These are phyloP conservation scores for Lentinula lateritia DNA, from an alignment of 768 basidiomycete genomes.

Conservation along the genomic window DNA sequence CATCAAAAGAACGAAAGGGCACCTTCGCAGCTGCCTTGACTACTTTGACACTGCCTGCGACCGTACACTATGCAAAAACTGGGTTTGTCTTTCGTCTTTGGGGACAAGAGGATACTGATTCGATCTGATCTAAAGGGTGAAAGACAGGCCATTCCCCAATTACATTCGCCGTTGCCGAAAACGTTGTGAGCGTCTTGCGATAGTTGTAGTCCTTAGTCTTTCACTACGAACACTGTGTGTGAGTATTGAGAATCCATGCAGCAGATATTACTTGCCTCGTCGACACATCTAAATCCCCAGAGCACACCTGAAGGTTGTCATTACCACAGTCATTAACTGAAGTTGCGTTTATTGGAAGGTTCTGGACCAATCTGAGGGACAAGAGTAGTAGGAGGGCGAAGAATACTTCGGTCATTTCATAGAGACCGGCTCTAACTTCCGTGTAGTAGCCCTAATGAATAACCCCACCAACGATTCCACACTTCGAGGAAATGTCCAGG, in stretches of 20 bases:
- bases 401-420: too few relatives aligned
- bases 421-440: too few relatives aligned
- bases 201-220: neutral
- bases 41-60: too few relatives aligned
- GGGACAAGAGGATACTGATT: neutral
- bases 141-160: neutral
- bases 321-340: too few relatives aligned
- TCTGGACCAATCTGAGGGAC: neutral
- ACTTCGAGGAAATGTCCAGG: too few relatives aligned
- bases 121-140: neutral
- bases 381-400: neutral
- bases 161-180: neutral
- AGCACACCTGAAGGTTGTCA: neutral
- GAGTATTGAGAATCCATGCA: neutral
- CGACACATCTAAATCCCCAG: neutral
- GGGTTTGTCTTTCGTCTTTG: too few relatives aligned
- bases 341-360: neutral
- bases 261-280: neutral
- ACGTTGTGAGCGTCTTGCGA: neutral
- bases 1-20: too few relatives aligned
- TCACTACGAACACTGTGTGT: neutral
- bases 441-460: too few relatives aligned
- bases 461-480: too few relatives aligned
- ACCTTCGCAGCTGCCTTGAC: too few relatives aligned
- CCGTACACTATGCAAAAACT: too few relatives aligned